Evolutionary conservation across 2,329 filamentous ascomycete species (phyloP).

Genomic region (Xylaria sp.): DNA sequence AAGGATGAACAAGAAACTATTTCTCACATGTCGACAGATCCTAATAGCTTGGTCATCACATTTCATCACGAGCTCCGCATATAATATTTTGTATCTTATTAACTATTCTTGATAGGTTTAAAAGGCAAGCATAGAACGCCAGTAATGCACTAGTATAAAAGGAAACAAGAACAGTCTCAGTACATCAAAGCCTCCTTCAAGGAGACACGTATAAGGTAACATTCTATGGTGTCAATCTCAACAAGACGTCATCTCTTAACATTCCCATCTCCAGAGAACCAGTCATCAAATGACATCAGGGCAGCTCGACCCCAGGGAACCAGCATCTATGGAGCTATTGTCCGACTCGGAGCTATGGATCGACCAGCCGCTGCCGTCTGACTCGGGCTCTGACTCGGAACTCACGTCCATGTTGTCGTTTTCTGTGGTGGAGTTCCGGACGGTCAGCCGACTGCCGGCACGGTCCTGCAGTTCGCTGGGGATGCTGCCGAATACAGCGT

Average conservation of each 20-base stretch:
- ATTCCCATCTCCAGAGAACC: background rate
- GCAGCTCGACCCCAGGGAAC: background rate
- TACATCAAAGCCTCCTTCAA: background rate
- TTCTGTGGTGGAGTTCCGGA: slow-evolving; percentile 34
- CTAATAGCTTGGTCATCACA: background rate
- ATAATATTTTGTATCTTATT: no score
- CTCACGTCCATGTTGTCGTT: slow-evolving; percentile 27
- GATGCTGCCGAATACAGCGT: background rate
- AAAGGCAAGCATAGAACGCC: background rate
- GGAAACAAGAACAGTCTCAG: background rate
- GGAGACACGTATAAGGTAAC: background rate
- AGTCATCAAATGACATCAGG: background rate
- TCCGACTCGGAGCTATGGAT: slow-evolving; percentile 23
- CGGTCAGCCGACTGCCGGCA: slow-evolving; percentile 22
- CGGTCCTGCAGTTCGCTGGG: background rate
- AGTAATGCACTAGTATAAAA: background rate
- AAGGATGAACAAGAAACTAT: background rate
- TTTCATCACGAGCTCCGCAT: background rate
- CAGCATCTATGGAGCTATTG: slow-evolving; percentile 3
- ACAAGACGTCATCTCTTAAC: background rate
- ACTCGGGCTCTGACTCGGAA: slow-evolving; percentile 38
- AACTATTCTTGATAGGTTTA: background rate
- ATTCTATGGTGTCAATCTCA: background rate
- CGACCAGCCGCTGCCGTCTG: slow-evolving; percentile 27
- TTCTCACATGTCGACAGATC: background rate